phyloP scores from a whole-genome alignment of 306 rosid genomes.

The Quercus dentata region DNA sequence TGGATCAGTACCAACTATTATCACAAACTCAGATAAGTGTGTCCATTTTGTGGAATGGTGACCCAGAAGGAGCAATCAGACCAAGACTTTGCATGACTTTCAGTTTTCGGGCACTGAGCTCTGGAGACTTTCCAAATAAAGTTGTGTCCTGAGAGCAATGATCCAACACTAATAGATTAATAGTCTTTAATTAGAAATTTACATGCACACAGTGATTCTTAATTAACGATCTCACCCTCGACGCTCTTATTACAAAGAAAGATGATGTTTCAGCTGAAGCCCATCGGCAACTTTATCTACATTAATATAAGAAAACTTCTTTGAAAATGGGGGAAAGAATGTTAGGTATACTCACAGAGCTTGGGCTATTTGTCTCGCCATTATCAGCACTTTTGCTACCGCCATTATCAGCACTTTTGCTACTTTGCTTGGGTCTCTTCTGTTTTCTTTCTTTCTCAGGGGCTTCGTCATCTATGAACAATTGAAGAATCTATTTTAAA shows the following conservation, averaged over 20 bases:
- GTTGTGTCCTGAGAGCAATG: conserved; percentile 29
- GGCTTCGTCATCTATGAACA: background rate
- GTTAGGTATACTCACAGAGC: conserved; percentile 26
- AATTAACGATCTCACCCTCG: background rate
- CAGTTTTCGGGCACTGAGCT: conserved; percentile 49
- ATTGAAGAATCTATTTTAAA: no score
- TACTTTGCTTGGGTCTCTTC: background rate
- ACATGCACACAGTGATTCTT: background rate
- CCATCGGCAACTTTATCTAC: background rate
- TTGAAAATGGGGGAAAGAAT: background rate
- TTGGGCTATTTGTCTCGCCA: conserved; percentile 18
- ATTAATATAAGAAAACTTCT: background rate
- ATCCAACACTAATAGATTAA: background rate
- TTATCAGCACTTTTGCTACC: background rate
- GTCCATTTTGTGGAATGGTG: conserved; percentile 41
- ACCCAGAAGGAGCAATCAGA: conserved; percentile 58
- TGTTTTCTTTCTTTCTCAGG: background rate
- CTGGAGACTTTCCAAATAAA: conserved; percentile 34
- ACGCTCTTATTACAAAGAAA: background rate
- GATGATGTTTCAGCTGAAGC: background rate
- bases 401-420: background rate
- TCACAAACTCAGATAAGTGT: background rate
- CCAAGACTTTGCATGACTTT: conserved; percentile 71
- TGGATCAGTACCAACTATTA: background rate
- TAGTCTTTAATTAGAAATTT: background rate